phyloP scores from a whole-genome alignment of 257 asterid genomes.

The Solanum lycopersicoides region DNA sequence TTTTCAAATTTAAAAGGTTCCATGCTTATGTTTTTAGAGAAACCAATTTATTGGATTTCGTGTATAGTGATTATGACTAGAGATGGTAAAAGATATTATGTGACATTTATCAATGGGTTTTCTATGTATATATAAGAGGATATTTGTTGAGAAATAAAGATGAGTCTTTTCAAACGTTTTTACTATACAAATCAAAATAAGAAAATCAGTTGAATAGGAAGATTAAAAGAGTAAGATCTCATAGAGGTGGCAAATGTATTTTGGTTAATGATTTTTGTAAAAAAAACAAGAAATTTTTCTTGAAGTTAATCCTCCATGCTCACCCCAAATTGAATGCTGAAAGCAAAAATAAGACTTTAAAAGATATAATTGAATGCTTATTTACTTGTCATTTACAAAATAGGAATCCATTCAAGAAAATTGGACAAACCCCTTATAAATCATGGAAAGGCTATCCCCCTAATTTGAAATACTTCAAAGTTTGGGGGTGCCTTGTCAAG shows the following conservation, averaged over 20 bases:
- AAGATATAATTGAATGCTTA: too few species aligned
- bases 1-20: background rate
- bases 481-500: too few species aligned
- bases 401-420: too few species aligned
- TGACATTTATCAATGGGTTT: too few species aligned
- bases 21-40: background rate
- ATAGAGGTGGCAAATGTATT: background rate
- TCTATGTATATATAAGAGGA: too few species aligned
- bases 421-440: background rate
- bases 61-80: background rate
- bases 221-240: background rate
- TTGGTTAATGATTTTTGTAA: too few species aligned
- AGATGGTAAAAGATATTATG: background rate
- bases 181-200: too few species aligned
- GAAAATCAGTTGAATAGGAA: background rate
- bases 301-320: background rate
- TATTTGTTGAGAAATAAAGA: background rate
- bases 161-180: too few species aligned
- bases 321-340: background rate
- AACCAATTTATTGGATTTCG: background rate
- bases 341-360: too few species aligned
- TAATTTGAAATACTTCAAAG: background rate
- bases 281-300: too few species aligned
- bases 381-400: too few species aligned
- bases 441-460: background rate